Conservation (phyloP, 495 filamentous ascomycete genomes). For the Tuber calosporum region DNA sequence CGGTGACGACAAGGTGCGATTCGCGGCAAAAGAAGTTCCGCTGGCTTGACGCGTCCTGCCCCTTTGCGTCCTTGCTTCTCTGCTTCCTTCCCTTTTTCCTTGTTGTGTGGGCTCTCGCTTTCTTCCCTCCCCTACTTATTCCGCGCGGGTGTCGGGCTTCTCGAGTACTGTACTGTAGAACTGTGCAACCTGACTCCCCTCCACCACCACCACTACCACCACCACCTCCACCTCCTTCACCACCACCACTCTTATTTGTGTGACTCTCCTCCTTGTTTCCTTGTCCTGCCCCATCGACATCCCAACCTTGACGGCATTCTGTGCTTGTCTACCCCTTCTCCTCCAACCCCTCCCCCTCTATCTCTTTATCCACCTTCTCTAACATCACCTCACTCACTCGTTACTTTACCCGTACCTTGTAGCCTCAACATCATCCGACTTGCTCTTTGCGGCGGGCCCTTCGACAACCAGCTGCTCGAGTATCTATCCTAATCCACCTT, state of each 20-base stretch:
- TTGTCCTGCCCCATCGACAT: conserved; percentile 2
- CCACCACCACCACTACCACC: background rate
- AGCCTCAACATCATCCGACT: background rate
- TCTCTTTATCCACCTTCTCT: background rate
- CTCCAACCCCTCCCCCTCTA: background rate
- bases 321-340: background rate
- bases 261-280: background rate
- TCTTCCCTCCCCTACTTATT: background rate
- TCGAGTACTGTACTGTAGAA: background rate
- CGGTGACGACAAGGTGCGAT: background rate
- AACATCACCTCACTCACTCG: background rate
- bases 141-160: background rate
- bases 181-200: background rate
- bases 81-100: background rate
- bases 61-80: background rate
- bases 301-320: background rate
- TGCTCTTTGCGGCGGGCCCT: background rate
- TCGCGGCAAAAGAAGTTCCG: background rate
- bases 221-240: background rate
- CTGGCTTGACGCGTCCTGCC: background rate
- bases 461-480: conserved; percentile 3
- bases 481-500: background rate
- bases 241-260: background rate
- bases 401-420: background rate
- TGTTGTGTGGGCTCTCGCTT: background rate